Evolutionary conservation across 2,329 filamentous ascomycete species (phyloP).

Genomic region (Colletotrichum simmondsii): DNA sequence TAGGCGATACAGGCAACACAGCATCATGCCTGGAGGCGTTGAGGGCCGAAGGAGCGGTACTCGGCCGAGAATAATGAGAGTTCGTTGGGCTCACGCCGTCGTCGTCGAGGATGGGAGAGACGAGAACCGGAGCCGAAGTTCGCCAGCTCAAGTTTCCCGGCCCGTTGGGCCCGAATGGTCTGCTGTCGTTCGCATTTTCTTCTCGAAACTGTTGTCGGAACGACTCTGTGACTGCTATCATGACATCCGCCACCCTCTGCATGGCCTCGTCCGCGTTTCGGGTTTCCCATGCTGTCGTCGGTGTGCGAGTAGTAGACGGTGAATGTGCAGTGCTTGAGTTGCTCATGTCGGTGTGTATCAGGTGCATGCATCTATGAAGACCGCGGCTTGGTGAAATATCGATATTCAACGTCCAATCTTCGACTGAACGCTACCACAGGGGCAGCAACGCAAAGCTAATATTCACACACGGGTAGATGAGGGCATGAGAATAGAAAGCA

Average conservation of each 20-base stretch:
- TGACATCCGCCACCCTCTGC: conserved; percentile 14
- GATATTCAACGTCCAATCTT: not conserved
- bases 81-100: not conserved
- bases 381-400: not conserved
- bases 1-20: not conserved
- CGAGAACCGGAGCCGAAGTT: not conserved
- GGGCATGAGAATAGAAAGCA: not conserved
- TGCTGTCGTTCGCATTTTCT: not conserved
- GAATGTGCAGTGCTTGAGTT: not conserved
- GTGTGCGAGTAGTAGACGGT: not conserved
- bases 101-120: not conserved
- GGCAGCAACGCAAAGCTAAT: too few relatives aligned
- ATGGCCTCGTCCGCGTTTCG: conserved; percentile 18
- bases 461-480: not conserved
- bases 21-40: not conserved
- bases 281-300: conserved; percentile 17
- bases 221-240: conserved; percentile 27
- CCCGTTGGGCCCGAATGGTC: not conserved
- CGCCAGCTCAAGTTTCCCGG: not conserved
- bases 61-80: not conserved
- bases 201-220: conserved; percentile 20
- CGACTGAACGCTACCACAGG: not conserved
- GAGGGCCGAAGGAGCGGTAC: not conserved
- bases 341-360: not conserved
- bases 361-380: not conserved